Conservation (phyloP, 495 filamentous ascomycete species). For the Elasticomyces elasticus region DNA sequence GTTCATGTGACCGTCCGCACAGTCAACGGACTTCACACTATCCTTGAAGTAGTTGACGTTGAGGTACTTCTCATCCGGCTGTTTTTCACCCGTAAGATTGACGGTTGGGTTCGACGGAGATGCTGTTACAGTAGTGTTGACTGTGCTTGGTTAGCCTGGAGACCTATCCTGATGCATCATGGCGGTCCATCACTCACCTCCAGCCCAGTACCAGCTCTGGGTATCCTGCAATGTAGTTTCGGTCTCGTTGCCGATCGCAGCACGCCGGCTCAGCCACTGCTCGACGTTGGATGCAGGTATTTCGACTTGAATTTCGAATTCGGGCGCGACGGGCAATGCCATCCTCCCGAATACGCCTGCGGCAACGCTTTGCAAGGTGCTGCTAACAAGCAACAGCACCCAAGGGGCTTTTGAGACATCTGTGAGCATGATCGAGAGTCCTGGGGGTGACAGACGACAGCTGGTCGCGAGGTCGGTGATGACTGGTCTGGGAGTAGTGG, state of each 20-base stretch:
- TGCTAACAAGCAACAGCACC: too few relatives aligned
- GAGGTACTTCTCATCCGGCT: neutral
- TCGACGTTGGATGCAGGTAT: neutral
- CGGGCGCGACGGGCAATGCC: too few relatives aligned
- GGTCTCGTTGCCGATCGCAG: neutral
- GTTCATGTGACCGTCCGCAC: neutral
- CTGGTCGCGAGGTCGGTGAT: too few relatives aligned
- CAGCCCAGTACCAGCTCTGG: neutral
- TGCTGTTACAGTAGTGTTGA: neutral
- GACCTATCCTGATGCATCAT: neutral
- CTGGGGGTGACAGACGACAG: too few relatives aligned
- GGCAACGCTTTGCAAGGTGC: too few relatives aligned
- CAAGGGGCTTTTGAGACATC: too few relatives aligned
- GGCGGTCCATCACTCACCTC: neutral
- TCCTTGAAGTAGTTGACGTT: constrained; percentile 2
- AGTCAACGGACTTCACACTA: neutral
- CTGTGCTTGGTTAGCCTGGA: neutral
- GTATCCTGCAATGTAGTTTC: neutral
- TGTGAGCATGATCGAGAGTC: too few relatives aligned
- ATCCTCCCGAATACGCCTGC: too few relatives aligned
- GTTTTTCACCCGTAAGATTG: neutral
- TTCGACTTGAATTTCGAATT: too few relatives aligned
- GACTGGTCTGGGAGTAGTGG: too few relatives aligned
- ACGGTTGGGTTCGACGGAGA: neutral
- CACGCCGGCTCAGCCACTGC: neutral